phyloP scores from a whole-genome alignment of 768 basidiomycete species.

The Agrocybe praecox region DNA sequence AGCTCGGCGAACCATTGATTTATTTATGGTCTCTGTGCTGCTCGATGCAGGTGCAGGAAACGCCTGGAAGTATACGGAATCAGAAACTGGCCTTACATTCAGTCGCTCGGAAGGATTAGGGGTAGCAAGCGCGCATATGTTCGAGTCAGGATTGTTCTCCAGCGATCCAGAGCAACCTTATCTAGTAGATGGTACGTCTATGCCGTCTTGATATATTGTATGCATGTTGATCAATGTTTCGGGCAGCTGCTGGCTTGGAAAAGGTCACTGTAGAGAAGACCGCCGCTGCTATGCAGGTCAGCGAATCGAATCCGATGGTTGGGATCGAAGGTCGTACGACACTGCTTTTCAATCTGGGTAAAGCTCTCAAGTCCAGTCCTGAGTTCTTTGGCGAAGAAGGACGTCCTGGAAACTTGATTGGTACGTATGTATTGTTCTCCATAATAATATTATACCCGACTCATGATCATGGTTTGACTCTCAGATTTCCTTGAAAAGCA shows the following conservation, averaged over 20 bases:
- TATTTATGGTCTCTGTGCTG: constrained; percentile 89
- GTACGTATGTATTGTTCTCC: constrained; percentile 37
- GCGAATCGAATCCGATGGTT: constrained; percentile 78
- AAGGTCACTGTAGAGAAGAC: constrained; percentile 61
- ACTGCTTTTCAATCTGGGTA: constrained; percentile 72
- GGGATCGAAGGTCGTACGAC: constrained; percentile 86
- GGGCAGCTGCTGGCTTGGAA: constrained; percentile 68
- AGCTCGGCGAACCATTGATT: constrained; percentile 79
- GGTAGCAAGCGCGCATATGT: constrained; percentile 92
- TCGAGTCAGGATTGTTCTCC: constrained; percentile 81
- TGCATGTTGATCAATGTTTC: not conserved
- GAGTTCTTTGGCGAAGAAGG: constrained; percentile 74
- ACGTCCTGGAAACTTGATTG: constrained; percentile 82
- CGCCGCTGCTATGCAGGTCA: constrained; percentile 79
- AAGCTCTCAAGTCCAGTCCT: constrained; percentile 66
- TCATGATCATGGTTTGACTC: not conserved
- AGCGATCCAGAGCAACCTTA: constrained; percentile 59
- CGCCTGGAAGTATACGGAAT: constrained; percentile 76
- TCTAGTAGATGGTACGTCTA: constrained; percentile 76
- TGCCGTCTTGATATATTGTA: not conserved
- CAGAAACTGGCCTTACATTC: constrained; percentile 52
- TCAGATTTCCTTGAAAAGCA: constrained; percentile 71
- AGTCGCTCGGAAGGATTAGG: constrained; percentile 81
- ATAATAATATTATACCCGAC: too few species aligned
- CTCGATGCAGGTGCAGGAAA: constrained; percentile 94